Conservation (phyloP, 495 filamentous ascomycete species). For the Talaromyces thailandensis region DNA sequence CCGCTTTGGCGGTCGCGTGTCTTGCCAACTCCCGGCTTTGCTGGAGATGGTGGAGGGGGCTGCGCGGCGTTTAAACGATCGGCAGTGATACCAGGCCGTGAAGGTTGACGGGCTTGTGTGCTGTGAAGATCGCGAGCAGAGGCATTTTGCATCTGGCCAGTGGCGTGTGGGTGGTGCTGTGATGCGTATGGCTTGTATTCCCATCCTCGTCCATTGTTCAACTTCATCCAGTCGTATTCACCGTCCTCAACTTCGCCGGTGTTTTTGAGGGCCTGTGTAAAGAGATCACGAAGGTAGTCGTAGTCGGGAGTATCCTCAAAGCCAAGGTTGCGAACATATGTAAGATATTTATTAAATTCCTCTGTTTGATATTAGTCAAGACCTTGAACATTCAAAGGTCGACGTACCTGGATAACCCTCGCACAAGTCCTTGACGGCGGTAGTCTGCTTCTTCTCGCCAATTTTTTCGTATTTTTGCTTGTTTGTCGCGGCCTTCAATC, state of each 20-base stretch:
- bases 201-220: slow-evolving; percentile 91
- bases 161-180: slow-evolving; percentile 63
- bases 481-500: slow-evolving; percentile 96
- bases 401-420: slow-evolving; percentile 76
- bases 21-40: slow-evolving; percentile 71
- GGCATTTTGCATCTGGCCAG: slow-evolving; percentile 62
- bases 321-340: slow-evolving; percentile 92
- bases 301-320: slow-evolving; percentile 99
- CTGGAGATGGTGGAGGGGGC: slow-evolving; percentile 82
- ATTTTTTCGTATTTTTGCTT: slow-evolving; percentile 99
- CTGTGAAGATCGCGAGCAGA: slow-evolving; percentile 72
- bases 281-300: slow-evolving; percentile 91
- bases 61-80: slow-evolving; percentile 96
- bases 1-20: slow-evolving; percentile 74
- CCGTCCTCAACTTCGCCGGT: slow-evolving; percentile 94
- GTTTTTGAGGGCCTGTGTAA: slow-evolving; percentile 93
- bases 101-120: slow-evolving; percentile 50
- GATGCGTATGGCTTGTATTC: slow-evolving; percentile 86
- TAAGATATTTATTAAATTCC: slow-evolving; percentile 96
- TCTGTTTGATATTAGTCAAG: slow-evolving; percentile 36
- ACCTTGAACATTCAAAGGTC: neutral
- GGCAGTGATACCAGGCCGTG: slow-evolving; percentile 58
- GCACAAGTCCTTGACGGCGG: slow-evolving; percentile 91
- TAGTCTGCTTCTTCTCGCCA: slow-evolving; percentile 99
- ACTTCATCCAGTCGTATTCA: slow-evolving; percentile 99